These are phyloP conservation scores for Aspergillus awamori DNA, from an alignment of 2,329 filamentous ascomycete species.

Conservation along the genomic window DNA sequence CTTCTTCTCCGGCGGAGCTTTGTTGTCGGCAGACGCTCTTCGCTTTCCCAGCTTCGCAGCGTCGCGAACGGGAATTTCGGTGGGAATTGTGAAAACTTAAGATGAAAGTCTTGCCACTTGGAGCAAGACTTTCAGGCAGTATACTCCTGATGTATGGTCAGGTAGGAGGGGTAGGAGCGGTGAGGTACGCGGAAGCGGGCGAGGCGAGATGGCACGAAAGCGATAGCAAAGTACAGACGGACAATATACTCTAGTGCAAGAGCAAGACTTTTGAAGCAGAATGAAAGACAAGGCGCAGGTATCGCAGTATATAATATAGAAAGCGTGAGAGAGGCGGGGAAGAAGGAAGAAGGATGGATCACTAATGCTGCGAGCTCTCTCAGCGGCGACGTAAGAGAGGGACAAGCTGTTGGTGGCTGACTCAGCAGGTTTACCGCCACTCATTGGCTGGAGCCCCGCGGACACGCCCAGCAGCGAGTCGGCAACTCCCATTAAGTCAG, in stretches of 20 bases:
- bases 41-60: slow-evolving; percentile 56
- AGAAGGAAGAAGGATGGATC: slow-evolving; percentile 11
- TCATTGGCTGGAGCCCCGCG: slow-evolving; percentile 25
- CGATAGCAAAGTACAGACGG: slow-evolving; percentile 3
- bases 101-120: slow-evolving; percentile 43
- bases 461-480: neutral
- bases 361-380: slow-evolving; percentile 15
- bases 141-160: slow-evolving; percentile 31
- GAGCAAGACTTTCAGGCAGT: slow-evolving; percentile 47
- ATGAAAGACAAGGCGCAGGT: neutral
- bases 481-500: neutral
- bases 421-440: slow-evolving; percentile 3
- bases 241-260: slow-evolving; percentile 1
- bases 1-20: slow-evolving; percentile 55
- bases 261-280: neutral
- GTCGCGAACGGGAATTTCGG: slow-evolving; percentile 47
- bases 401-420: slow-evolving; percentile 20
- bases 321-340: slow-evolving; percentile 15
- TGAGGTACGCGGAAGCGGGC: slow-evolving; percentile 17
- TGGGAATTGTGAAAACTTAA: slow-evolving; percentile 45
- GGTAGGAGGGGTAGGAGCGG: slow-evolving; percentile 26
- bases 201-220: slow-evolving; percentile 14
- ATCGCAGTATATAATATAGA: slow-evolving; percentile 10
- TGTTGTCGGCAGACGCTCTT: slow-evolving; percentile 53
- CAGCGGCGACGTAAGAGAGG: slow-evolving; percentile 26